Evolutionary conservation across 805 yeast genomes (phyloP), one percentile per base, ranked within the genome.

Genomic region (Nematodospora valgi): DNA sequence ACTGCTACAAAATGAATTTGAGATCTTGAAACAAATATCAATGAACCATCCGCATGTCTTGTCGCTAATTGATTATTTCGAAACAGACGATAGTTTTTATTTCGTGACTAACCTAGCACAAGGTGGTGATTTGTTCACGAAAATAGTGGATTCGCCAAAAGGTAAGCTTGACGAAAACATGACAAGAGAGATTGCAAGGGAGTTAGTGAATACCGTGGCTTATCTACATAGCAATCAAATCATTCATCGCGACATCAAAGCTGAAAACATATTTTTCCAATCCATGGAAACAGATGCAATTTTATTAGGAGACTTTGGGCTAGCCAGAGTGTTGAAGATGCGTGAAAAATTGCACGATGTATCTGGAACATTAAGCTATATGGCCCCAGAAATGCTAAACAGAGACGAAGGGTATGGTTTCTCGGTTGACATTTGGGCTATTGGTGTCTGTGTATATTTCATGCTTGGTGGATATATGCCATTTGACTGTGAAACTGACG

Each of bases 401-500:
- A 54, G 62, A 11, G 62, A 72, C 32, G 52, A 60, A 26, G 77
- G 78, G n/a, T 82, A 82, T 46, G 73, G 74, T 17, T 67, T 60
- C 42, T 70, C 75, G 3, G 81, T 82, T 2, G 91, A 82, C 50
- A 66, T 82, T 21, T 82, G 91, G 91, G 83, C 89, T 0, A 63
- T 82, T 18, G 91, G 89, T 2, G 87, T 82, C 2, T 62, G 81
- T 22, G 70, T 81, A 2, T 83, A 82, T 52, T 82, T 82, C 47
- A 71, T 82, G 71, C 67, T 80, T 11, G 71, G 82, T 41, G 89
- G 89, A 2, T 83, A 81, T 51, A 76, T 82, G 59, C 91, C 91
- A 1, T 82, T 82, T 54, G 89, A 82, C 47, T 76, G 88, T 43
- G 88, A 82, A 34, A 71, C 77, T 5, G 80, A 80, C 25, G 72